phyloP scores from a whole-genome alignment of 2,329 filamentous ascomycete genomes.

The Fusarium citri region DNA sequence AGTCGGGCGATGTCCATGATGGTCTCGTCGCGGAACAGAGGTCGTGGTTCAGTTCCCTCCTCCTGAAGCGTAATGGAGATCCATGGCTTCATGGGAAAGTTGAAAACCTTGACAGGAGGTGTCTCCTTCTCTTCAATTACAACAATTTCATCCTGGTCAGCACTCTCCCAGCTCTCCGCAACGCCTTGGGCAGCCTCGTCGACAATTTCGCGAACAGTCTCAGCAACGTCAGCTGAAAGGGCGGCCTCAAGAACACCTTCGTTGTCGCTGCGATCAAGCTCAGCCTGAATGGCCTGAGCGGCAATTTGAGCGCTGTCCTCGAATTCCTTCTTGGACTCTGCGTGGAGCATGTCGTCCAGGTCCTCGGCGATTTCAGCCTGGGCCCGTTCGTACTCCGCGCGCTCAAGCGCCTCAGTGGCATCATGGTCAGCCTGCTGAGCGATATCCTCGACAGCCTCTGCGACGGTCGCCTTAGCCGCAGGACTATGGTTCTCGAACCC shows the following conservation, averaged over 20 bases:
- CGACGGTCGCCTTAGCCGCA: slow-evolving; percentile 74
- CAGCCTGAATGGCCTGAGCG: slow-evolving; percentile 63
- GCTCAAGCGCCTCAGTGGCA: slow-evolving; percentile 73
- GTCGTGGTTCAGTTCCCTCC: slow-evolving; percentile 64
- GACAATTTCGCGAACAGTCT: slow-evolving; percentile 55
- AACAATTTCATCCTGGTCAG: slow-evolving; percentile 76
- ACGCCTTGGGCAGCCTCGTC: slow-evolving; percentile 65
- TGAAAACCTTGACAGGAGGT: slow-evolving; percentile 82
- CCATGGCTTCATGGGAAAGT: slow-evolving; percentile 97
- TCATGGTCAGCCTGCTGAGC: slow-evolving; percentile 64
- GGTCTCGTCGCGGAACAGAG: slow-evolving; percentile 78
- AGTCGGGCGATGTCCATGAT: slow-evolving; percentile 93
- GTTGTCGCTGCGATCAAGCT: slow-evolving; percentile 66
- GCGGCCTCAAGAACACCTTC: slow-evolving; percentile 64
- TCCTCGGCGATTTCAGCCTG: slow-evolving; percentile 60
- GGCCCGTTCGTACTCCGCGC: slow-evolving; percentile 62
- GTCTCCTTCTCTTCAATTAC: slow-evolving; percentile 74
- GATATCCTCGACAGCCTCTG: slow-evolving; percentile 75
- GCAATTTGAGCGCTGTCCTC: slow-evolving; percentile 60
- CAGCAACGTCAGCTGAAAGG: slow-evolving; percentile 54
- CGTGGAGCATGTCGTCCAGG: slow-evolving; percentile 61
- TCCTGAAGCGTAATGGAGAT: slow-evolving; percentile 84
- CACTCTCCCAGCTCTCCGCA: slow-evolving; percentile 93
- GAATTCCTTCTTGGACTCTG: slow-evolving; percentile 66
- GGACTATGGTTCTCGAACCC: slow-evolving; percentile 48